Conservation (phyloP, 2,329 filamentous ascomycete species). For the Aspergillus chevalieri region DNA sequence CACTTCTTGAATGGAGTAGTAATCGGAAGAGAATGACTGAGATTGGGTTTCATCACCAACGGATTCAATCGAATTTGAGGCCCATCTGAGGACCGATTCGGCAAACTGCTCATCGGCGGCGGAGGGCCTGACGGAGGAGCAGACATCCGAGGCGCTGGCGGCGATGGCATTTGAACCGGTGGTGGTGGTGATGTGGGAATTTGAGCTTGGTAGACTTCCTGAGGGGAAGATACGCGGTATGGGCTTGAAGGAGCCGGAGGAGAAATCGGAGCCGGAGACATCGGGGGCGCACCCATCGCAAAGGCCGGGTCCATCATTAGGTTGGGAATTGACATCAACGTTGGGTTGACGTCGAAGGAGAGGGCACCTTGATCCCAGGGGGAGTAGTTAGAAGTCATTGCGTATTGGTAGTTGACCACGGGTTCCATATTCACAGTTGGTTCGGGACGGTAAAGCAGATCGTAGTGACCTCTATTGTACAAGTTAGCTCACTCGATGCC, state of each 20-base stretch:
- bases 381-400: slow-evolving; percentile 32
- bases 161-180: slow-evolving; percentile 23
- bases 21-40: slow-evolving; percentile 35
- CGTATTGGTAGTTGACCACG: slow-evolving; percentile 38
- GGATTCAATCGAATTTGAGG: slow-evolving; percentile 39
- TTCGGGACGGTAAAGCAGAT: slow-evolving; percentile 74
- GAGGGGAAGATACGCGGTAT: slow-evolving; percentile 26
- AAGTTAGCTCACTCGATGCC: slow-evolving; percentile 10
- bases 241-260: slow-evolving; percentile 18
- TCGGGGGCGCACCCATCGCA: slow-evolving; percentile 22
- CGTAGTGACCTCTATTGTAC: slow-evolving; percentile 69
- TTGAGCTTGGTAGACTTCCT: slow-evolving; percentile 30
- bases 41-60: slow-evolving; percentile 34
- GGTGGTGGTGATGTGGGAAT: slow-evolving; percentile 21
- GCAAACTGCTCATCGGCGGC: slow-evolving; percentile 28
- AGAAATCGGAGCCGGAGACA: slow-evolving; percentile 15
- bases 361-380: slow-evolving; percentile 33
- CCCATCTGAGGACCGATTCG: slow-evolving; percentile 29
- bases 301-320: slow-evolving; percentile 33
- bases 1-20: slow-evolving; percentile 40
- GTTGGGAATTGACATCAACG: slow-evolving; percentile 36
- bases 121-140: slow-evolving; percentile 24
- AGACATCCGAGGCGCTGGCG: slow-evolving; percentile 19
- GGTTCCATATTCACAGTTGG: slow-evolving; percentile 31
- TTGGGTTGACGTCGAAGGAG: slow-evolving; percentile 35